A percentile compares a stretch with the other conserved stretches of the same genome.
phyloP scores from a whole-genome alignment of 768 basidiomycete genomes.

The Collybiopsis confluens region DNA sequence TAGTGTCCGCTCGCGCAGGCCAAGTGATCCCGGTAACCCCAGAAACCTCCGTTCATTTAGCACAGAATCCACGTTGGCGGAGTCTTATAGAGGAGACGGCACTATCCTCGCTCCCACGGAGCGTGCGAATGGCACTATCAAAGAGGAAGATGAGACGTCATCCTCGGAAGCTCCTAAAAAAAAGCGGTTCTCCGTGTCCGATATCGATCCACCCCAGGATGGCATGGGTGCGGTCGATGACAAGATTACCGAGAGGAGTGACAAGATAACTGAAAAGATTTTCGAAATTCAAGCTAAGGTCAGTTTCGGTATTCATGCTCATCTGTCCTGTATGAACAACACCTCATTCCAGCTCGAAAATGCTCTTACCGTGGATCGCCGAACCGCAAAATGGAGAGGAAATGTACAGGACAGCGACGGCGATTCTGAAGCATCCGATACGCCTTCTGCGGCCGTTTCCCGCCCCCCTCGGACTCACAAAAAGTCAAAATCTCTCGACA shows the following conservation, averaged over 20 bases:
- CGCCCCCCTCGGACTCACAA: constrained; percentile 36
- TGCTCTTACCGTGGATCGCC: constrained; percentile 62
- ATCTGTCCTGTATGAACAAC: constrained; percentile 8
- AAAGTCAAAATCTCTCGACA: constrained; percentile 19
- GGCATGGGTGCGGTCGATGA: constrained; percentile 86
- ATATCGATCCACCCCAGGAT: constrained; percentile 61
- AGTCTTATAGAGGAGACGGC: constrained; percentile 48
- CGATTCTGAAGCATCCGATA: constrained; percentile 36
- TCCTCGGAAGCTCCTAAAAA: constrained; percentile 37
- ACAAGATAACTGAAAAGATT: constrained; percentile 85
- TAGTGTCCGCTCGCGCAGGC: constrained; percentile 48
- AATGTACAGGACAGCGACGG: constrained; percentile 51
- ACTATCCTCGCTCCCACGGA: constrained; percentile 28
- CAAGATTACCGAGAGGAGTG: constrained; percentile 79
- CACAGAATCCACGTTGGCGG: constrained; percentile 79
- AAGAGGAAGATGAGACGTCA: constrained; percentile 42
- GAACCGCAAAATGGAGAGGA: constrained; percentile 34
- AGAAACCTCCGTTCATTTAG: constrained; percentile 63
- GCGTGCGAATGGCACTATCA: constrained; percentile 48
- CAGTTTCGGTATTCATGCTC: constrained; percentile 13
- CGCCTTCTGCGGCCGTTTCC: constrained; percentile 31
- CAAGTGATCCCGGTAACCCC: constrained; percentile 55
- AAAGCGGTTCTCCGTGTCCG: constrained; percentile 78
- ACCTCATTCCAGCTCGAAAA: constrained; percentile 56
- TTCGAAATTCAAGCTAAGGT: constrained; percentile 91